A percentile compares a stretch with the other conserved stretches of the same genome.
phyloP scores from a whole-genome alignment of 768 basidiomycete species.

The Dentipellis sp. region DNA sequence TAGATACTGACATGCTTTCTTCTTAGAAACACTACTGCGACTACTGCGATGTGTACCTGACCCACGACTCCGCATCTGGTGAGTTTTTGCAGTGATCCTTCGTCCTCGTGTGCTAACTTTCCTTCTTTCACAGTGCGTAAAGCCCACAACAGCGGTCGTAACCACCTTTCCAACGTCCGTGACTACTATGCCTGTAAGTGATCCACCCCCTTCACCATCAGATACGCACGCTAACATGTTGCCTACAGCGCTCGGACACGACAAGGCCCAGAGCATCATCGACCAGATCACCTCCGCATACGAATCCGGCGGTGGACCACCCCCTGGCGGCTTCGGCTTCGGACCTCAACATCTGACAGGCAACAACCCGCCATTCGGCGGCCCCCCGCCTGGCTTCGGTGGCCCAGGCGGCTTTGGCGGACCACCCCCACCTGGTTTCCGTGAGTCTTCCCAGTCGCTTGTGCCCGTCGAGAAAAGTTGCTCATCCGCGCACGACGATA shows the following conservation, averaged over 20 bases:
- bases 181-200: slow-evolving; percentile 88
- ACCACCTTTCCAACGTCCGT: slow-evolving; percentile 92
- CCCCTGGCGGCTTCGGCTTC: slow-evolving; percentile 82
- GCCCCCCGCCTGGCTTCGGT: slow-evolving; percentile 45
- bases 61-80: slow-evolving; percentile 93
- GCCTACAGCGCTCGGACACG: slow-evolving; percentile 70
- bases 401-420: slow-evolving; percentile 30
- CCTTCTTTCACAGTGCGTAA: slow-evolving; percentile 63
- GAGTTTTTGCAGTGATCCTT: slow-evolving; percentile 13
- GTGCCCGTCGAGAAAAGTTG: no score
- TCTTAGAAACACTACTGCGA: slow-evolving; percentile 87
- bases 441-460: background rate
- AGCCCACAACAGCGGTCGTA: slow-evolving; percentile 96
- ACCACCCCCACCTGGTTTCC: slow-evolving; percentile 8
- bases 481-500: background rate
- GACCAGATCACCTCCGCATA: slow-evolving; percentile 96
- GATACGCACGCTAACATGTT: slow-evolving; percentile 10
- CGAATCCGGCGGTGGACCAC: slow-evolving; percentile 78
- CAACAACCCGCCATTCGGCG: slow-evolving; percentile 31
- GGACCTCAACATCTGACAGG: slow-evolving; percentile 68
- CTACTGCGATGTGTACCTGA: slow-evolving; percentile 90
- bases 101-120: background rate
- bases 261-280: slow-evolving; percentile 97
- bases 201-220: background rate
- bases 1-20: slow-evolving; percentile 3